Base-by-base conservation (phyloP, 306 rosid genomes). In the Vigna radiata region DNA sequence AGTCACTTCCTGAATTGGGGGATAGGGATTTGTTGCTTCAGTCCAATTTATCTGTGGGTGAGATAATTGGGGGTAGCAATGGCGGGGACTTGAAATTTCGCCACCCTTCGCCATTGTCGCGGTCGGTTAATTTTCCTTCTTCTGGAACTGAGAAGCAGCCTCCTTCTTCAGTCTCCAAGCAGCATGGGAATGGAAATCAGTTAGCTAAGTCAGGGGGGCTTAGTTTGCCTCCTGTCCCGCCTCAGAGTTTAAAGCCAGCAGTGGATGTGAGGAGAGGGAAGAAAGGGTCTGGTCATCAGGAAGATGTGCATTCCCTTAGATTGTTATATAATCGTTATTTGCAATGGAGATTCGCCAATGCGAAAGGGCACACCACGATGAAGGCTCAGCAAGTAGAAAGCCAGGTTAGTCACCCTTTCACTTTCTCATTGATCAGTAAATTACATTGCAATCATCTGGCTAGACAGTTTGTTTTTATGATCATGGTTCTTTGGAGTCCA, bases 261-360 rank as follows among this genome's bases (percentile, higher is more conserved):
- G 59, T 27, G 21, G 94, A 89, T 60, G 6, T 36, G 2, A 93
- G 79, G 90, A 91, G 83, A 85, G 90, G 76, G 73, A 88, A 81
- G 86, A 93, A 85, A 81, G 90, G 82, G 64, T 86, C 87, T 33
- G 59, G 87, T 79, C 92, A 86, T 16, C 90, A 79, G 73, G 96
- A 93, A 77, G 89, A 89, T 68, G 82, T 86, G 17, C 89, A 86
- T 83, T 79, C 81, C 12, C 82, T 91, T 41, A 90, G 85, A 77
- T 31, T 93, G 87, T 83, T 88, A 41, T 61, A 93, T 68, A 93
- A 93, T 66, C 86, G 94, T 5, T 80, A 79, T 81, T 76, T 93
- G 39, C 98, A 93, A 81, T 90, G 98, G 98, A 85, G 90, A 86
- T 91, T 46, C 18, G 83, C 91, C 84, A 91, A 91, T 83, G 94